These are phyloP conservation scores for Pichia nakasei DNA, from an alignment of 805 yeast genomes.

Conservation along the genomic window DNA sequence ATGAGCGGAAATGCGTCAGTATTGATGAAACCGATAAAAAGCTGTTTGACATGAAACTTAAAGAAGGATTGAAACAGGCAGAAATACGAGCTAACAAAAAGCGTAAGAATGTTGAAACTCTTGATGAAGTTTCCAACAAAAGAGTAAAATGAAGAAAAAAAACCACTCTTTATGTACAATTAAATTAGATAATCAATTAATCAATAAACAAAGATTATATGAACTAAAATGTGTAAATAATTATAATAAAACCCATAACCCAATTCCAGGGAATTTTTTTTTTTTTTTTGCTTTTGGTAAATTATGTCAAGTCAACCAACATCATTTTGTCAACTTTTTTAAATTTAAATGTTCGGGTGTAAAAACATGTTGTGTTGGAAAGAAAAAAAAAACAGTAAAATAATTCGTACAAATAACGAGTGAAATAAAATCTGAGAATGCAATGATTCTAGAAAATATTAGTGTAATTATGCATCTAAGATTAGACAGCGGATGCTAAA, in stretches of 20 bases:
- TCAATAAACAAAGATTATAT: too few relatives aligned
- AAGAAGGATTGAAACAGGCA: slow-evolving; percentile 5
- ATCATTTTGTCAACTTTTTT: too few relatives aligned
- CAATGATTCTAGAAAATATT: too few relatives aligned
- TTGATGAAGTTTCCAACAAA: neutral
- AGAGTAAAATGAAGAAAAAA: neutral
- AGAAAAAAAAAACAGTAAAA: neutral
- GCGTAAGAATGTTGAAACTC: slow-evolving; percentile 6
- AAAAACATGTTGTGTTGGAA: neutral
- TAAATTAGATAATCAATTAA: neutral
- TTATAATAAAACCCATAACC: neutral
- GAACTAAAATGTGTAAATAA: too few relatives aligned
- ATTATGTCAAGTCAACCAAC: too few relatives aligned
- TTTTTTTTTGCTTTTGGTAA: neutral
- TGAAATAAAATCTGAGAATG: too few relatives aligned
- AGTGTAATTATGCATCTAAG: neutral
- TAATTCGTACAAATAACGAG: neutral
- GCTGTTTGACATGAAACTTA: slow-evolving; percentile 1
- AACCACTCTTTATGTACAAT: too few relatives aligned
- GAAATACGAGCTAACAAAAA: neutral
- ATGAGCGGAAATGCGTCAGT: neutral
- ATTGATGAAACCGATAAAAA: slow-evolving; percentile 6
- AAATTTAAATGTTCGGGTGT: too few relatives aligned
- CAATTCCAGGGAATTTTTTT: neutral
- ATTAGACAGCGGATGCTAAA: slow-evolving; percentile 64